Evolutionary conservation across 75 land plant genomes (phyloP), one percentile per base, ranked within the genome.

Genomic region (Gnetum montanum): DNA sequence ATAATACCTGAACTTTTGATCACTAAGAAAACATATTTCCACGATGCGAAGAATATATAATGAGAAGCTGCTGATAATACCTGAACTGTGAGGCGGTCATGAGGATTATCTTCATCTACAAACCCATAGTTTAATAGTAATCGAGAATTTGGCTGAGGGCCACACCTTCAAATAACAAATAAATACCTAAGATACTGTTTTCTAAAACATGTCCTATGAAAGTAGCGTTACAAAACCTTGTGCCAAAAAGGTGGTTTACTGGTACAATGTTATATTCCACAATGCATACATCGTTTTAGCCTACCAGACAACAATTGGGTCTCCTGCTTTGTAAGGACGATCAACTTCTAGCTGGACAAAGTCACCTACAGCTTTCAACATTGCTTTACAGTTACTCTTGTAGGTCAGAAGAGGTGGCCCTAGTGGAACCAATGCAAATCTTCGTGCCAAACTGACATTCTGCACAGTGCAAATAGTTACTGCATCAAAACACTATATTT

Each of bases 141-240:
- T 59, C 81, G 85, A 34, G 91, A 76, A 71, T 94, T 94, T 68
- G 98, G 96, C 68, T 94, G 98, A 31, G 98, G 98, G 1, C 98
- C 98, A 73, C 98, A 94, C 98, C 98, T 94, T 22, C 40, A 63
- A 31, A 6, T 27, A 46, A 31, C 4, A 20, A 37, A 43, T 26
- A 11, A 35, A 38, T 16, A 13, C 12, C 27, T 57, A 24, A 57
- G 4, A 57, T 46, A 4, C n/a, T n/a, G n/a, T n/a, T n/a, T n/a
- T n/a, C n/a, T n/a, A n/a, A n/a, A 40, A n/a, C n/a, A n/a, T n/a
- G n/a, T n/a, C n/a, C n/a, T n/a, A n/a, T n/a, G n/a, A n/a, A n/a
- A n/a, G n/a, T n/a, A n/a, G n/a, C n/a, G n/a, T n/a, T n/a, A n/a
- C n/a, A n/a, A n/a, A n/a, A n/a, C n/a, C n/a, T n/a, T n/a, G n/a